Percentiles rank a stretch among this genome's conserved stretches.
Conservation (phyloP, 2,329 filamentous ascomycete species). For the Macrophomina pseudophaseolina region DNA sequence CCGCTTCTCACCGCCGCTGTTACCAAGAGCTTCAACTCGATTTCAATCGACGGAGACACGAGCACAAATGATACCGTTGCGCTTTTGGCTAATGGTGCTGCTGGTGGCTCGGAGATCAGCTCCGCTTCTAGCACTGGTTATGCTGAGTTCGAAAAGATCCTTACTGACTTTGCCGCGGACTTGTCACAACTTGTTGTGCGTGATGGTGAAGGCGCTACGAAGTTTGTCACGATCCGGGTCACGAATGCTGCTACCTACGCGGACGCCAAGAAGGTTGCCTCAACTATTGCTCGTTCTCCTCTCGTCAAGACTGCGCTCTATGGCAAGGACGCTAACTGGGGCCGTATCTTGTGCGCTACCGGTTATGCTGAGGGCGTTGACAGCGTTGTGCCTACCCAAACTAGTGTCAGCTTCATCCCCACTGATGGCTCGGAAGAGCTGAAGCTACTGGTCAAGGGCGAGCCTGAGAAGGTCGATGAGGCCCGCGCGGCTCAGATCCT, state of each 20-base stretch:
- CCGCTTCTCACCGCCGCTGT: conserved; percentile 74
- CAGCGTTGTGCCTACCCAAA: conserved; percentile 70
- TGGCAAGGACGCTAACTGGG: conserved; percentile 98
- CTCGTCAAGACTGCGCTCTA: conserved; percentile 98
- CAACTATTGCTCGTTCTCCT: conserved; percentile 86
- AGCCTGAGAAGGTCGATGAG: conserved; percentile 81
- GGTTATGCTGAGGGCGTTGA: conserved; percentile 75
- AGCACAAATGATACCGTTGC: conserved; percentile 97
- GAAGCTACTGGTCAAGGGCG: conserved; percentile 76
- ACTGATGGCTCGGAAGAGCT: conserved; percentile 77
- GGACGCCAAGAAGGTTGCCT: conserved; percentile 79
- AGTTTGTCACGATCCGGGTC: conserved; percentile 93
- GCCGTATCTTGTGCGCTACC: conserved; percentile 91
- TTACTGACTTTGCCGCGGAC: conserved; percentile 80
- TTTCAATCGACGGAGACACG: conserved; percentile 95
- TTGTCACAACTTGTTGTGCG: conserved; percentile 92
- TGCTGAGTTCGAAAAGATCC: conserved; percentile 69
- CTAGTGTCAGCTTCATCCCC: conserved; percentile 79
- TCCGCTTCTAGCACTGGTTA: conserved; percentile 61
- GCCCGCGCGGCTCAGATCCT: conserved; percentile 76
- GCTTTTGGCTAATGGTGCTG: conserved; percentile 92
- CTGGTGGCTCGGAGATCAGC: conserved; percentile 70
- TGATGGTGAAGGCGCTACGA: conserved; percentile 96
- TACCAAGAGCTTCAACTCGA: conserved; percentile 90
- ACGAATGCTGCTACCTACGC: conserved; percentile 71